Conservation (phyloP, 768 basidiomycete genomes). For the Tricholoma furcatifolium region DNA sequence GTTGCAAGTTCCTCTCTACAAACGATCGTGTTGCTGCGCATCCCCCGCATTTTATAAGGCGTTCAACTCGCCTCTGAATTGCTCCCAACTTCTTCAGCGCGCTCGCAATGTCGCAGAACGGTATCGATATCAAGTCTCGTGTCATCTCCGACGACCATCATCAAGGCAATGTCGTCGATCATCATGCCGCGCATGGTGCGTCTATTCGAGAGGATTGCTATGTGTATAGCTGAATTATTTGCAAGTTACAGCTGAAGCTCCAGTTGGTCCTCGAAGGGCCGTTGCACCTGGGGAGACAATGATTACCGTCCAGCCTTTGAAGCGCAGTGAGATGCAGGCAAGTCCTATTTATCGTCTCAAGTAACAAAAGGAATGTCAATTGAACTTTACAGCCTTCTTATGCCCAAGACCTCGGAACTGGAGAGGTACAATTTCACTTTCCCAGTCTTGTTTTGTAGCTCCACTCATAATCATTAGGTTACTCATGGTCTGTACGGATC, state of each 20-base stretch:
- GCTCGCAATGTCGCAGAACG: conserved; percentile 22
- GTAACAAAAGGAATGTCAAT: not conserved
- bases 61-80: conserved; percentile 1
- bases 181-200: conserved; percentile 64
- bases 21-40: conserved; percentile 4
- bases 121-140: conserved; percentile 54
- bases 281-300: conserved; percentile 36
- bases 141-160: conserved; percentile 37
- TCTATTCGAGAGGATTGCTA: conserved; percentile 18
- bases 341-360: conserved; percentile 12
- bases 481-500: conserved; percentile 87
- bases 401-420: conserved; percentile 81
- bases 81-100: not conserved
- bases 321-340: conserved; percentile 86
- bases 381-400: conserved; percentile 71
- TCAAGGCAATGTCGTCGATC: conserved; percentile 69
- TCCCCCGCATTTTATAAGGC: conserved; percentile 9
- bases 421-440: conserved; percentile 37
- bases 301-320: conserved; percentile 83
- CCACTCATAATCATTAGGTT: conserved; percentile 39
- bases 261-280: conserved; percentile 32
- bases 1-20: too few species aligned
- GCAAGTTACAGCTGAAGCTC: conserved; percentile 66
- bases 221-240: not conserved
- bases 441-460: not conserved